These are phyloP conservation scores for Pythium plurisporium DNA, from an alignment of 352 stramenopile species.

Conservation along the genomic window DNA sequence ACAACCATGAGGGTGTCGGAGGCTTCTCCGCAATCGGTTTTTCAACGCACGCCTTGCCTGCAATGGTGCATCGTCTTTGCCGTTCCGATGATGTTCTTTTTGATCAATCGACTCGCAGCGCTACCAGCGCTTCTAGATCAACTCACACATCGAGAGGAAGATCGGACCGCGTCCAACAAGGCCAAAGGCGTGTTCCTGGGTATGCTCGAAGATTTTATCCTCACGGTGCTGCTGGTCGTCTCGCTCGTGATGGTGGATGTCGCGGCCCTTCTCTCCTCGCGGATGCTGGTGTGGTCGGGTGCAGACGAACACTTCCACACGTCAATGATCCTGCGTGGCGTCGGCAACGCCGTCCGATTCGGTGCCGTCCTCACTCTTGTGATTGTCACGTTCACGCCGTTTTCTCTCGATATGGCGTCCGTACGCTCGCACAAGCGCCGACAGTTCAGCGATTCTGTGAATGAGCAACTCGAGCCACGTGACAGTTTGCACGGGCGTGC, in stretches of 20 bases:
- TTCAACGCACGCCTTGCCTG: constrained; percentile 22
- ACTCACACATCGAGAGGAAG: constrained; percentile 20
- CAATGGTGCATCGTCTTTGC: constrained; percentile 36
- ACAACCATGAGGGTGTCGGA: neutral
- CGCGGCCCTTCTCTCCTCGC: neutral
- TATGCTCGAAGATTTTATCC: constrained; percentile 40
- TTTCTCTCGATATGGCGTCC: constrained; percentile 34
- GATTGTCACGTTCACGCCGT: constrained; percentile 18
- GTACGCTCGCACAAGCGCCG: constrained; percentile 32
- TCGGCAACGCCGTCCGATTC: constrained; percentile 22
- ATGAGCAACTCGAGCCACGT: neutral
- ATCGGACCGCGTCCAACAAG: constrained; percentile 20
- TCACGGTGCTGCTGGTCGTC: constrained; percentile 26
- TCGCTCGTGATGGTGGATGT: constrained; percentile 21
- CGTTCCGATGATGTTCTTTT: constrained; percentile 30
- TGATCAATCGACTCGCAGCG: constrained; percentile 22
- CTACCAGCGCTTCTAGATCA: constrained; percentile 26
- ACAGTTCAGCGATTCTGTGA: constrained; percentile 41
- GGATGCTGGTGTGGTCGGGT: neutral
- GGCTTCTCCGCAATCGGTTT: neutral
- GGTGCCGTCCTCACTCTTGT: constrained; percentile 29
- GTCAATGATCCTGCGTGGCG: neutral
- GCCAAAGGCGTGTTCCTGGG: constrained; percentile 23
- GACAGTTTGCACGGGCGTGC: neutral
- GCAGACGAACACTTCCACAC: constrained; percentile 10